These are phyloP conservation scores for Ambrosiella cleistominuta DNA, from an alignment of 2,329 filamentous ascomycete genomes.

Conservation along the genomic window DNA sequence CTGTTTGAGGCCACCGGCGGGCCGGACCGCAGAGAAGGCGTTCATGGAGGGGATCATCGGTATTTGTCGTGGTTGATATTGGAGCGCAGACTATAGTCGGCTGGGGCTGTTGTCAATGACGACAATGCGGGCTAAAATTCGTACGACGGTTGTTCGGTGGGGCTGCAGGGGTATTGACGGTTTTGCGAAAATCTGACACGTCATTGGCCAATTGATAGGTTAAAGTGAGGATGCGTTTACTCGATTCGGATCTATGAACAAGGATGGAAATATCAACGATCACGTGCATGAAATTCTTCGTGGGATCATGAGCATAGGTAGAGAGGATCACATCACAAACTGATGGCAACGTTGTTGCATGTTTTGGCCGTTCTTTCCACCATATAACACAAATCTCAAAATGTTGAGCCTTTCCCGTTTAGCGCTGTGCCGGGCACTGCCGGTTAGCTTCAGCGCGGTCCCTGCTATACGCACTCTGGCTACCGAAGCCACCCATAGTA, in stretches of 20 bases:
- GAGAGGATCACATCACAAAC: neutral
- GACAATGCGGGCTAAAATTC: neutral
- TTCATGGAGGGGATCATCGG: slow-evolving; percentile 31
- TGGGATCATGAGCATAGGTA: too few relatives aligned
- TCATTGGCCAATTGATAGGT: neutral
- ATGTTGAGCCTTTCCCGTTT: neutral
- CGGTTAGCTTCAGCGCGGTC: neutral
- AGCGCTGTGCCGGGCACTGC: neutral
- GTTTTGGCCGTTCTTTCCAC: too few relatives aligned
- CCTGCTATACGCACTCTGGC: neutral
- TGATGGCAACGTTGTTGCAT: neutral
- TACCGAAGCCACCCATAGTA: slow-evolving; percentile 7
- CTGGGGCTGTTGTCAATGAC: neutral
- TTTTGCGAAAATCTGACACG: neutral
- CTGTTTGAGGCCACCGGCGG: slow-evolving; percentile 52
- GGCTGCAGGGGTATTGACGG: neutral
- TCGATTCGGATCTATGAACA: neutral
- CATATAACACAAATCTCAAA: neutral
- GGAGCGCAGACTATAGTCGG: neutral
- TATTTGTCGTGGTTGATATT: too few relatives aligned
- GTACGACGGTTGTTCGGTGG: neutral
- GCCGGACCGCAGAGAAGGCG: slow-evolving; percentile 43
- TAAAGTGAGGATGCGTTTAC: neutral
- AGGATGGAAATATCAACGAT: neutral
- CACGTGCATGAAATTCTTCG: neutral